Base-by-base conservation (phyloP, 23 red algal species). In the Cyanidium caldarium region DNA sequence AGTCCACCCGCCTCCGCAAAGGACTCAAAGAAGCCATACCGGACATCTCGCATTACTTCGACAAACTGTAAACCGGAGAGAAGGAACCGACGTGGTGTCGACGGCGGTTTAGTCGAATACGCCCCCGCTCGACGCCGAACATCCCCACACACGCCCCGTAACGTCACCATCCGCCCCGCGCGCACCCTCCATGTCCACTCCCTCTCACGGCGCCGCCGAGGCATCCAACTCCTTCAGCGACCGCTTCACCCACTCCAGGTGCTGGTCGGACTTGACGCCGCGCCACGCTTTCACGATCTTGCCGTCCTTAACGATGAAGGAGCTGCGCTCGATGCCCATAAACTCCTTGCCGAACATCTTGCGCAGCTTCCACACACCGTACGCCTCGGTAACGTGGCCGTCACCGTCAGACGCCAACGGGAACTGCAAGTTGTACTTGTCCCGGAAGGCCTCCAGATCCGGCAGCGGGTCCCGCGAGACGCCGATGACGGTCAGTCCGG, bases 21-120 rank as follows among this genome's bases (percentile, higher is more conserved):
- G 92, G 92, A 1, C 68, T 98, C 40, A 98, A 98, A 58, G 73
- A 79, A 66, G 71, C 76, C 16, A 71, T 88, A 28, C 92, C 92
- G 26, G 92, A 78, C 34, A 85, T 98, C 58, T 69, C 71, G 42
- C 85, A 98, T 67, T 98, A 78, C 65, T 98, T 76, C 75, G 92
- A 98, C 67, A 98, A 80, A 72, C 76, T 98, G 14, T 98, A 76
- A 80, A 61, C 19, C 19, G 19, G 51, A n/a, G n/a, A n/a, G n/a
- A n/a, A n/a, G n/a, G n/a, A n/a, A n/a, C n/a, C n/a, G n/a, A n/a
- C n/a, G n/a, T n/a, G n/a, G n/a, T n/a, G n/a, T n/a, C n/a, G n/a
- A n/a, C n/a, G n/a, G n/a, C n/a, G n/a, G n/a, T n/a, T n/a, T n/a
- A n/a, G n/a, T n/a, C n/a, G n/a, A n/a, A n/a, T n/a, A n/a, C n/a